phyloP scores from a whole-genome alignment of 768 basidiomycete genomes.

The Boletus pseudopeckii region DNA sequence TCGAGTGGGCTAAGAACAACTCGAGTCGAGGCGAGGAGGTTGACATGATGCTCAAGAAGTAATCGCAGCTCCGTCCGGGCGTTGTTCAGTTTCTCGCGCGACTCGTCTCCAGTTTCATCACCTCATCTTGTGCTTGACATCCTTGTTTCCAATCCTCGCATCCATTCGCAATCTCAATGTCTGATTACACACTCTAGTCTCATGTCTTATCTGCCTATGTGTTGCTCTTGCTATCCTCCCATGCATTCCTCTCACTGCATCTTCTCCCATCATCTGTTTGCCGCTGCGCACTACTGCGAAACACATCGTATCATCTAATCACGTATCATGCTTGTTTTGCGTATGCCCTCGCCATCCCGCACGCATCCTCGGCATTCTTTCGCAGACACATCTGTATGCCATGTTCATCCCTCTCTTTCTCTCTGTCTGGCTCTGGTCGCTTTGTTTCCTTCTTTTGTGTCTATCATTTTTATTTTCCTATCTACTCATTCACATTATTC shows the following conservation, averaged over 20 bases:
- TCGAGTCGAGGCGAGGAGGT: slow-evolving; percentile 35
- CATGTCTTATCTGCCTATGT: slow-evolving; percentile 36
- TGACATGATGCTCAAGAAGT: slow-evolving; percentile 31
- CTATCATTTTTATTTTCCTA: slow-evolving; percentile 30
- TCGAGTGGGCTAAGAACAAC: slow-evolving; percentile 67
- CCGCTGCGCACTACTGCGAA: slow-evolving; percentile 33
- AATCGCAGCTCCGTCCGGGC: slow-evolving; percentile 13
- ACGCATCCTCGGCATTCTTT: slow-evolving; percentile 20
- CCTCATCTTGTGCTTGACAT: slow-evolving; percentile 34
- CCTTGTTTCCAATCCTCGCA: slow-evolving; percentile 34
- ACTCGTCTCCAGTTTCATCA: slow-evolving; percentile 23
- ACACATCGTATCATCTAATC: slow-evolving; percentile 35
- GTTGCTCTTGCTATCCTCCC: slow-evolving; percentile 37
- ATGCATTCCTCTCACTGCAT: slow-evolving; percentile 31
- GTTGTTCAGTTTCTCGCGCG: slow-evolving; percentile 20
- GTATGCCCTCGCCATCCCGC: slow-evolving; percentile 20
- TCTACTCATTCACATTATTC: slow-evolving; percentile 32
- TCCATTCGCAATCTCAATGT: slow-evolving; percentile 36
- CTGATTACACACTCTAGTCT: slow-evolving; percentile 37
- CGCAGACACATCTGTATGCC: slow-evolving; percentile 27
- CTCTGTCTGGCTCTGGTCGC: slow-evolving; percentile 12
- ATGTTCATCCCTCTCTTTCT: slow-evolving; percentile 7
- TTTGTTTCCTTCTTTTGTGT: slow-evolving; percentile 24
- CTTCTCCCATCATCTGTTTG: slow-evolving; percentile 21
- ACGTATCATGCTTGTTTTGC: slow-evolving; percentile 36